A percentile compares a stretch with the other conserved stretches of the same genome.
These are phyloP conservation scores for Verticillium dahliae DNA, from an alignment of 2,329 filamentous ascomycete genomes.

Conservation along the genomic window DNA sequence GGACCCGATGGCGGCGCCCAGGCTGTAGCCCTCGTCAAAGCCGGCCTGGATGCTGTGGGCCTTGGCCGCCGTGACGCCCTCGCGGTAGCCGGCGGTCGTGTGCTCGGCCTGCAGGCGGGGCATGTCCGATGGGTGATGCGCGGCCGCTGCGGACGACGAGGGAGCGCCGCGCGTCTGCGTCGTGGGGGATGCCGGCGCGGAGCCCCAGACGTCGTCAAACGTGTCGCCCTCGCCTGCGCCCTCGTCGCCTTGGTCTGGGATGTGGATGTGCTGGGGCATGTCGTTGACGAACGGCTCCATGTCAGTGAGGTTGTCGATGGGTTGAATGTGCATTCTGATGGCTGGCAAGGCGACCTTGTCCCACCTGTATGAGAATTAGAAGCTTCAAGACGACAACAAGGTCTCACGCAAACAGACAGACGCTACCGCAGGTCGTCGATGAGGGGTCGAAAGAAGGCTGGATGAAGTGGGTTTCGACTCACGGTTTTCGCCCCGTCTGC, in stretches of 20 bases:
- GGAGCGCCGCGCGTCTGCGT: neutral
- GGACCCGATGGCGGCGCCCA: slow-evolving; percentile 76
- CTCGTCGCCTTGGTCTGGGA: neutral
- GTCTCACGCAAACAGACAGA: neutral
- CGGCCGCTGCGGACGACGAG: neutral
- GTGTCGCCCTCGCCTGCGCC: slow-evolving; percentile 6
- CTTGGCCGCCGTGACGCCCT: slow-evolving; percentile 76
- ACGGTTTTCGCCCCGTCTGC: neutral
- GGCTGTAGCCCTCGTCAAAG: slow-evolving; percentile 83
- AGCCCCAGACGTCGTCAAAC: slow-evolving; percentile 17
- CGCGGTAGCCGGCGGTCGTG: slow-evolving; percentile 81
- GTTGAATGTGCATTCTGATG: slow-evolving; percentile 12
- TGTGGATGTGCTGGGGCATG: slow-evolving; percentile 4
- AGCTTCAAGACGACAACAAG: too few species aligned
- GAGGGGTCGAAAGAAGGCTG: neutral
- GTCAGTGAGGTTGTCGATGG: slow-evolving; percentile 10
- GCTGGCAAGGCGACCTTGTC: neutral
- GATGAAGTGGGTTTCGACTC: neutral
- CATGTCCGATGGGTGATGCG: slow-evolving; percentile 55
- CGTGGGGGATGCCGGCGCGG: slow-evolving; percentile 7
- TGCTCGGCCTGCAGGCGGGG: slow-evolving; percentile 69
- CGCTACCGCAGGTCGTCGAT: neutral
- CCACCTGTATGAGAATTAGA: too few species aligned
- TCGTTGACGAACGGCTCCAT: slow-evolving; percentile 10
- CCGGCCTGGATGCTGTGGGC: slow-evolving; percentile 71